Evolutionary conservation across 2,329 filamentous ascomycete genomes (phyloP).

Genomic region (Elsinoe ampelina): DNA sequence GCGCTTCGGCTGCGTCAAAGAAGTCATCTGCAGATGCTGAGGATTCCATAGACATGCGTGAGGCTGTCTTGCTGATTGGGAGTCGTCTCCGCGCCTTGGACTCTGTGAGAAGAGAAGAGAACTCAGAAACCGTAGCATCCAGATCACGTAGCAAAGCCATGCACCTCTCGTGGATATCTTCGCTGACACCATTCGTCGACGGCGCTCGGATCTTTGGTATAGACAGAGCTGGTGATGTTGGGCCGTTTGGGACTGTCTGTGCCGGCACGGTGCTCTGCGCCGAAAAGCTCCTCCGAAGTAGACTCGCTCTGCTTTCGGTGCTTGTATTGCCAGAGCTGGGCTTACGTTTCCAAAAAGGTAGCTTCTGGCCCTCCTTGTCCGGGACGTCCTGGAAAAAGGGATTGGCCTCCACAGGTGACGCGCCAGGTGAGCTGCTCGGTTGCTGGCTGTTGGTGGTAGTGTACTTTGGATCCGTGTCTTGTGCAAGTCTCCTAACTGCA

Average conservation of each 20-base stretch:
- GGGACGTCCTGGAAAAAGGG: conserved; percentile 27
- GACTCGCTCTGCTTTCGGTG: conserved; percentile 31
- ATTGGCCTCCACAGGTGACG: conserved; percentile 20
- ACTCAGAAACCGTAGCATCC: conserved; percentile 73
- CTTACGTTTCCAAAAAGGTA: conserved; percentile 89
- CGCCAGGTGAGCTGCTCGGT: conserved; percentile 13
- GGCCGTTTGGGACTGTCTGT: conserved; percentile 22
- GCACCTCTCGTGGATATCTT: conserved; percentile 70
- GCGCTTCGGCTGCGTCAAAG: conserved; percentile 76
- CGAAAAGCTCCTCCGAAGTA: conserved; percentile 43
- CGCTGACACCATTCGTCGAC: conserved; percentile 20
- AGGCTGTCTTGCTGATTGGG: conserved; percentile 33
- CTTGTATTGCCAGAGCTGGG: conserved; percentile 43
- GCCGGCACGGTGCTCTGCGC: conserved; percentile 44
- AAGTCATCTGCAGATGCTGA: conserved; percentile 71
- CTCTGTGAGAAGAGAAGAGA: conserved; percentile 64
- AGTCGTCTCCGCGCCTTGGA: conserved; percentile 67
- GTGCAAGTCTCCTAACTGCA: conserved; percentile 74
- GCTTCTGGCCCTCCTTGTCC: conserved; percentile 43
- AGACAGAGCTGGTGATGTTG: conserved; percentile 25
- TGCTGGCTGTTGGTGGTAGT: conserved; percentile 35
- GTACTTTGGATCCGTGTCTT: conserved; percentile 66
- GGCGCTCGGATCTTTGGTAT: conserved; percentile 20
- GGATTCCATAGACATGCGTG: conserved; percentile 69
- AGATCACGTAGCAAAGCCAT: conserved; percentile 75